phyloP scores from a whole-genome alignment of 2,329 filamentous ascomycete genomes.

The Neoscytalidium dimidiatum region DNA sequence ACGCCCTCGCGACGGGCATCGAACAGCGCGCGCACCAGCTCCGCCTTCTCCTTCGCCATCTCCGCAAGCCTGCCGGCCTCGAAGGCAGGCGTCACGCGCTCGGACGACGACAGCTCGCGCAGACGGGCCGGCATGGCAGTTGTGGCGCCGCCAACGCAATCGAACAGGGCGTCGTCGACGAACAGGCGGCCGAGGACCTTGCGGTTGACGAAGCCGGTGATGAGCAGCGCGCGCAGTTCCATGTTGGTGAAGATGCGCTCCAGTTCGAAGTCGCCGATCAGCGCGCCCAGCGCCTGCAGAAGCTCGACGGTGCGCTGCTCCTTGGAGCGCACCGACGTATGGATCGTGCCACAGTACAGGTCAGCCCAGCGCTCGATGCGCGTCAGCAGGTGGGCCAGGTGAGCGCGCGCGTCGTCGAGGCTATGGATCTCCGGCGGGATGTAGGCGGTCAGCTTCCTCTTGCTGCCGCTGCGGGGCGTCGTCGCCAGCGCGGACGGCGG shows the following conservation, averaged over 20 bases:
- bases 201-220: not conserved
- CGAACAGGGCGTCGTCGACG: not conserved
- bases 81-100: not conserved
- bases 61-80: not conserved
- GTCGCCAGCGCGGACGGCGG: too few relatives aligned
- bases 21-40: not conserved
- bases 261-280: not conserved
- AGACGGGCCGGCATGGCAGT: not conserved
- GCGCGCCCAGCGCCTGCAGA: not conserved
- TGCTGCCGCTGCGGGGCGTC: too few relatives aligned
- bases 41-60: not conserved
- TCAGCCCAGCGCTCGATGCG: not conserved
- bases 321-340: slow-evolving; percentile 2
- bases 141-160: not conserved
- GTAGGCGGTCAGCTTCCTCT: too few relatives aligned
- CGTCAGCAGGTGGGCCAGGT: not conserved
- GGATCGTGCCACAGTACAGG: slow-evolving; percentile 1
- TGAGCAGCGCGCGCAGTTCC: not conserved
- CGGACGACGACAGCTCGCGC: not conserved
- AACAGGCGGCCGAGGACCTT: not conserved
- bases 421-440: not conserved
- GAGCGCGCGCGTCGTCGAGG: not conserved
- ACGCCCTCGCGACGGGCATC: not conserved
- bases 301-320: not conserved
- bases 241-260: not conserved